A percentile compares a stretch with the other conserved stretches of the same genome.
Conservation (phyloP, 2,329 filamentous ascomycete species). For the Cytospora mali region DNA sequence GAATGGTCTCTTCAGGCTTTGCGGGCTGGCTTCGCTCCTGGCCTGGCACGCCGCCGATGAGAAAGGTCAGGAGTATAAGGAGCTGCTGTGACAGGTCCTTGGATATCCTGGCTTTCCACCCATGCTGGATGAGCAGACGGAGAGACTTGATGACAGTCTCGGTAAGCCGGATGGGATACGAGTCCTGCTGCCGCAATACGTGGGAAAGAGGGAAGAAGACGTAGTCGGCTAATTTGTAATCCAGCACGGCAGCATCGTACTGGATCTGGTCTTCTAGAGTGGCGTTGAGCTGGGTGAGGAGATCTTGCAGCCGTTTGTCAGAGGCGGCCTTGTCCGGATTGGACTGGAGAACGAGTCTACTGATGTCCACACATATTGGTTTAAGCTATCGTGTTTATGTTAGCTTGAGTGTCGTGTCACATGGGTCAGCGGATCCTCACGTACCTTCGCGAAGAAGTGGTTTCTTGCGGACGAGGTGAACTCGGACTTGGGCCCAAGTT, state of each 20-base stretch:
- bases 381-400: slow-evolving; percentile 54
- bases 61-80: slow-evolving; percentile 79
- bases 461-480: slow-evolving; percentile 33
- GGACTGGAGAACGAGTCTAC: slow-evolving; percentile 57
- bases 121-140: slow-evolving; percentile 70
- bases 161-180: slow-evolving; percentile 69
- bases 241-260: slow-evolving; percentile 56
- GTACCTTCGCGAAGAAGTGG: slow-evolving; percentile 35
- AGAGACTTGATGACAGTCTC: slow-evolving; percentile 80
- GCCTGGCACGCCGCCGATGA: slow-evolving; percentile 73
- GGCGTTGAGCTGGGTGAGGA: slow-evolving; percentile 48
- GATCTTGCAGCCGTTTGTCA: slow-evolving; percentile 48
- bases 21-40: slow-evolving; percentile 48
- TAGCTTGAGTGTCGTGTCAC: background rate
- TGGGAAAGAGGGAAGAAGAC: slow-evolving; percentile 91
- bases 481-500: slow-evolving; percentile 23
- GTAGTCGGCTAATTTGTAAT: slow-evolving; percentile 88
- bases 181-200: slow-evolving; percentile 75
- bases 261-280: slow-evolving; percentile 50
- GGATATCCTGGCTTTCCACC: slow-evolving; percentile 76
- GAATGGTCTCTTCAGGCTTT: slow-evolving; percentile 72
- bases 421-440: background rate
- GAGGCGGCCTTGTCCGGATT: slow-evolving; percentile 38
- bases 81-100: slow-evolving; percentile 79
- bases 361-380: slow-evolving; percentile 63